These are phyloP conservation scores for Backusella sp. DNA, from an alignment of 192 early-diverging fungal genomes.

Conservation along the genomic window DNA sequence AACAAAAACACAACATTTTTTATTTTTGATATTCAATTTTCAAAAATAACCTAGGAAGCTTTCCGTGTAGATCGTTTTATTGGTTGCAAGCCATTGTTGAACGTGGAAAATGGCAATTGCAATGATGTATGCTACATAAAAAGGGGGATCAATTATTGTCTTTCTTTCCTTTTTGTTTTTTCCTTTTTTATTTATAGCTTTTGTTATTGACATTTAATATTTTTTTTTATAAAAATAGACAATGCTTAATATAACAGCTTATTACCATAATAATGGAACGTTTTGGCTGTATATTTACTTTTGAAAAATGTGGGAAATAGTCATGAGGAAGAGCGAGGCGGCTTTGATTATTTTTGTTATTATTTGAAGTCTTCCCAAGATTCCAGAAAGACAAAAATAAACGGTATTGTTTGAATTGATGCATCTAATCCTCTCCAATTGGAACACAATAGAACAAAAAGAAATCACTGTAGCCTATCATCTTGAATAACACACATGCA, in stretches of 20 bases:
- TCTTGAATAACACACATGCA: neutral
- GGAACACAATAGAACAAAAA: neutral
- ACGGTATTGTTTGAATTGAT: neutral
- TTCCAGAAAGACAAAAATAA: conserved; percentile 1
- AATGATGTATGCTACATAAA: neutral
- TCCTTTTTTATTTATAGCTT: neutral
- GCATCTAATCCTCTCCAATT: neutral
- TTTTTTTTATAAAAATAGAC: neutral
- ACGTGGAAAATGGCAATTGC: neutral
- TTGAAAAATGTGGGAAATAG: neutral
- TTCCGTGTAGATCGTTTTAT: neutral
- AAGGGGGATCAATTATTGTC: neutral
- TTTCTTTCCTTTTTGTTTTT: conserved; percentile 2
- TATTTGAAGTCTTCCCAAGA: neutral
- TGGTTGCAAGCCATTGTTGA: neutral
- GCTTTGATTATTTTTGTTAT: neutral
- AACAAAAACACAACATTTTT: neutral
- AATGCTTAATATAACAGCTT: neutral
- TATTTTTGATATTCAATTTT: neutral
- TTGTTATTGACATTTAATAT: neutral
- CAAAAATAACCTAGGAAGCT: neutral
- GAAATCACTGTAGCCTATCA: neutral
- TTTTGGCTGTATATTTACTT: neutral
- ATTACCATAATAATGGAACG: neutral
- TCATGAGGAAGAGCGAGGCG: neutral